phyloP scores from a whole-genome alignment of 805 yeast species.

The Metschnikowia aberdeeniae region DNA sequence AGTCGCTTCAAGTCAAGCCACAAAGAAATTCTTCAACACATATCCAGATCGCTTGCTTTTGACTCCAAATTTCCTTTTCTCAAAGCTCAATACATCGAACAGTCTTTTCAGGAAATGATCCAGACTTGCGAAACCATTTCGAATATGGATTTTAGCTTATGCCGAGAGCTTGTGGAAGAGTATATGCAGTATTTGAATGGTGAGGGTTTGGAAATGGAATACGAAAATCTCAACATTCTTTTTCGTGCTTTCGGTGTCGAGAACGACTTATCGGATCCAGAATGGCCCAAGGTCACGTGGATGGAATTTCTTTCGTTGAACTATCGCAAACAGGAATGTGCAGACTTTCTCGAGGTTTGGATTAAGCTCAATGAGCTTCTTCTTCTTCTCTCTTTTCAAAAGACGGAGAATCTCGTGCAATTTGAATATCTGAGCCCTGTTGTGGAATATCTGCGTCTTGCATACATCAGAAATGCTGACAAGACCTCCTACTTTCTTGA shows the following conservation, averaged over 20 bases:
- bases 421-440: conserved; percentile 1
- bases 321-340: conserved; percentile 25
- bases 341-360: conserved; percentile 25
- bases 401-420: not conserved
- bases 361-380: conserved; percentile 33
- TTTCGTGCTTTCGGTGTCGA: conserved; percentile 27
- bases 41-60: conserved; percentile 19
- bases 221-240: conserved; percentile 25
- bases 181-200: conserved; percentile 19
- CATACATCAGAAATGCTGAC: not conserved
- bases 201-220: conserved; percentile 9
- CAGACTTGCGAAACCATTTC: not conserved
- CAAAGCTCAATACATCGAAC: conserved; percentile 35
- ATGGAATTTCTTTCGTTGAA: conserved; percentile 29
- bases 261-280: conserved; percentile 23
- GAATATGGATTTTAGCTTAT: conserved; percentile 1
- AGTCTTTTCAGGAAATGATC: conserved; percentile 15
- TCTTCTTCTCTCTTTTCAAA: conserved; percentile 5
- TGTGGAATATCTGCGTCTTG: not conserved
- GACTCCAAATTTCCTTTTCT: conserved; percentile 25
- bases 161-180: conserved; percentile 25
- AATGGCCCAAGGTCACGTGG: conserved; percentile 40
- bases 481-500: conserved; percentile 13
- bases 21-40: conserved; percentile 28
- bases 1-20: conserved; percentile 26